Conservation (phyloP, 306 rosid genomes). For the Prunus padus region DNA sequence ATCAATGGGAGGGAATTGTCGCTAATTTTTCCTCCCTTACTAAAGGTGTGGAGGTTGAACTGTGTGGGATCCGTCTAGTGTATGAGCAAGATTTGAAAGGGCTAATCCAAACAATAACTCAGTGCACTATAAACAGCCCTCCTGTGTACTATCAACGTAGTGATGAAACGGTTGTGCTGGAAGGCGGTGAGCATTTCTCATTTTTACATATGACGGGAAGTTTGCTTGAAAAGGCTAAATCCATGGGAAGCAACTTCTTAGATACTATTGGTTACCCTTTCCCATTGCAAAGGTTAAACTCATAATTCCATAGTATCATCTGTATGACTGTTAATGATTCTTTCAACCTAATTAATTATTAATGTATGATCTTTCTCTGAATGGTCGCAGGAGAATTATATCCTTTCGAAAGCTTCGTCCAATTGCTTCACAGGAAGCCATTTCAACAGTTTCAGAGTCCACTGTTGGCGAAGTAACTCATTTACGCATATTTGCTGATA, state of each 20-base stretch:
- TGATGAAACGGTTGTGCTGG: background rate
- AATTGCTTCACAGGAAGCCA: background rate
- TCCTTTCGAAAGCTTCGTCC: background rate
- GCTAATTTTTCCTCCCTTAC: background rate
- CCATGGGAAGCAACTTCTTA: background rate
- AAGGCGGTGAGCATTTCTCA: background rate
- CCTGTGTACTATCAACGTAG: background rate
- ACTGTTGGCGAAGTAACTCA: background rate
- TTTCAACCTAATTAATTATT: too few relatives aligned
- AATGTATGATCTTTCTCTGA: background rate
- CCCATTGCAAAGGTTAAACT: too few relatives aligned
- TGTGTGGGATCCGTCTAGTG: slow-evolving; percentile 14
- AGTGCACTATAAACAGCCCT: slow-evolving; percentile 2
- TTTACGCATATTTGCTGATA: background rate
- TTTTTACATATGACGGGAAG: background rate
- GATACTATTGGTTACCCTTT: too few relatives aligned
- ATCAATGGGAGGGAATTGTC: background rate
- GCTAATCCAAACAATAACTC: slow-evolving; percentile 14
- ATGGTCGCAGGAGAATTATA: background rate
- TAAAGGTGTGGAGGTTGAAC: background rate
- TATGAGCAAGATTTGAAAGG: slow-evolving; percentile 11
- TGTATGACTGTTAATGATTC: too few relatives aligned
- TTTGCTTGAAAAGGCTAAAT: background rate
- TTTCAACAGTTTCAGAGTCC: too few relatives aligned
- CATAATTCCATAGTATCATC: too few relatives aligned